A percentile compares a stretch with the other conserved stretches of the same genome.
These are phyloP conservation scores for Somion occarium DNA, from an alignment of 1,284 basidiomycete genomes.

Conservation along the genomic window DNA sequence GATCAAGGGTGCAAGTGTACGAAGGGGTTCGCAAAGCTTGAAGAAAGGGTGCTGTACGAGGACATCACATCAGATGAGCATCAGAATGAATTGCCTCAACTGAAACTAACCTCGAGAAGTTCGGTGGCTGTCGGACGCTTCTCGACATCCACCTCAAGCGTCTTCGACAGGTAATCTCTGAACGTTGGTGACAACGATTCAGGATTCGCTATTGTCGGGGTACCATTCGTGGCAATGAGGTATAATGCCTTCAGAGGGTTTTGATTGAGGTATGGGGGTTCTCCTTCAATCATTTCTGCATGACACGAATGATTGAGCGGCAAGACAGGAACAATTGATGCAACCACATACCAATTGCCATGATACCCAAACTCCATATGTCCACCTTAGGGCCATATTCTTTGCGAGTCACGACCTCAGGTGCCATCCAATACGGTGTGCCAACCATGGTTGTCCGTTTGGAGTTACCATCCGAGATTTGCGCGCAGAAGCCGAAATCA, in stretches of 20 bases:
- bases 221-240: conserved; percentile 98
- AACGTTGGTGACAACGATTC: conserved; percentile 87
- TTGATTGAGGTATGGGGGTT: conserved; percentile 97
- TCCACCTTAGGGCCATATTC: conserved; percentile 99
- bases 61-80: background rate
- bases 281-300: conserved; percentile 98
- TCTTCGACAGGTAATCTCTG: conserved; percentile 85
- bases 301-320: background rate
- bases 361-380: conserved; percentile 97
- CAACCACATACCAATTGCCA: conserved; percentile 80
- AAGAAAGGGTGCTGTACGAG: conserved; percentile 79
- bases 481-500: conserved; percentile 98
- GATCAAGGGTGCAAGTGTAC: conserved; percentile 87
- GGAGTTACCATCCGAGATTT: conserved; percentile 88
- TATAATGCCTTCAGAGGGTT: conserved; percentile 95
- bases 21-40: conserved; percentile 79
- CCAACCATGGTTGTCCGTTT: conserved; percentile 99
- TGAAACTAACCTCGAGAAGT: conserved; percentile 63
- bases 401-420: conserved; percentile 96
- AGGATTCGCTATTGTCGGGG: conserved; percentile 93
- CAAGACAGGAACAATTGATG: no score
- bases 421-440: conserved; percentile 99
- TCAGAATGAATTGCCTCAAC: conserved; percentile 6
- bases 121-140: conserved; percentile 86
- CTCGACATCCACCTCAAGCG: conserved; percentile 94